phyloP scores from a whole-genome alignment of 2,329 filamentous ascomycete species.

The Aspergillus persii region DNA sequence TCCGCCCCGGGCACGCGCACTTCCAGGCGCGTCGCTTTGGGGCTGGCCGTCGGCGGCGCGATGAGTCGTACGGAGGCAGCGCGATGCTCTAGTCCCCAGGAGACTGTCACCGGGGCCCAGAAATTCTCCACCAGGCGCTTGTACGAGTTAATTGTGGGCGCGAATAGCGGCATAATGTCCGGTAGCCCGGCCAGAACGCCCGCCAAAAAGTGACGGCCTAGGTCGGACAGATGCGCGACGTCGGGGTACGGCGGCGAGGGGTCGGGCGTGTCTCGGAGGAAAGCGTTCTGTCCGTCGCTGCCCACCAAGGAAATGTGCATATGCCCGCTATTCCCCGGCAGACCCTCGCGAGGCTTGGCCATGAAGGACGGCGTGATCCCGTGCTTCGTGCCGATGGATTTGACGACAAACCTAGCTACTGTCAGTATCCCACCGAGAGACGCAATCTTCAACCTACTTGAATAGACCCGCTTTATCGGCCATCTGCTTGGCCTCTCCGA shows the following conservation, averaged over 20 bases:
- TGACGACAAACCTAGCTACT: conserved; percentile 68
- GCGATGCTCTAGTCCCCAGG: conserved; percentile 94
- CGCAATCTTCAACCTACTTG: conserved; percentile 58
- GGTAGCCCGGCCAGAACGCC: conserved; percentile 85
- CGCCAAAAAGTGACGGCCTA: conserved; percentile 90
- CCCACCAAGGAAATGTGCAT: conserved; percentile 91
- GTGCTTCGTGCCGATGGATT: conserved; percentile 80
- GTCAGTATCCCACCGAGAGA: conserved; percentile 9
- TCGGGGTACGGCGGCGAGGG: conserved; percentile 70
- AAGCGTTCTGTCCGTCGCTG: conserved; percentile 75
- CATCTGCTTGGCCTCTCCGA: conserved; percentile 82
- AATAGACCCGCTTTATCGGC: conserved; percentile 89
- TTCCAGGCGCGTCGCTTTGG: conserved; percentile 87
- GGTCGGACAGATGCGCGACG: conserved; percentile 75
- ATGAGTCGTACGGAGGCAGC: conserved; percentile 89
- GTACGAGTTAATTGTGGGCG: conserved; percentile 95
- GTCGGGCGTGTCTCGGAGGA: conserved; percentile 71
- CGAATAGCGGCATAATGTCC: conserved; percentile 92
- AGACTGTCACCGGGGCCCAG: conserved; percentile 97
- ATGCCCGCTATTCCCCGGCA: conserved; percentile 93
- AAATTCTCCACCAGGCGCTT: conserved; percentile 98
- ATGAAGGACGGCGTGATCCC: conserved; percentile 97
- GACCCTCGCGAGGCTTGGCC: conserved; percentile 88
- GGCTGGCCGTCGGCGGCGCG: conserved; percentile 77
- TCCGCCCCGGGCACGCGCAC: conserved; percentile 93